phyloP scores from a whole-genome alignment of 495 filamentous ascomycete species.

The Podospora tetraspora region DNA sequence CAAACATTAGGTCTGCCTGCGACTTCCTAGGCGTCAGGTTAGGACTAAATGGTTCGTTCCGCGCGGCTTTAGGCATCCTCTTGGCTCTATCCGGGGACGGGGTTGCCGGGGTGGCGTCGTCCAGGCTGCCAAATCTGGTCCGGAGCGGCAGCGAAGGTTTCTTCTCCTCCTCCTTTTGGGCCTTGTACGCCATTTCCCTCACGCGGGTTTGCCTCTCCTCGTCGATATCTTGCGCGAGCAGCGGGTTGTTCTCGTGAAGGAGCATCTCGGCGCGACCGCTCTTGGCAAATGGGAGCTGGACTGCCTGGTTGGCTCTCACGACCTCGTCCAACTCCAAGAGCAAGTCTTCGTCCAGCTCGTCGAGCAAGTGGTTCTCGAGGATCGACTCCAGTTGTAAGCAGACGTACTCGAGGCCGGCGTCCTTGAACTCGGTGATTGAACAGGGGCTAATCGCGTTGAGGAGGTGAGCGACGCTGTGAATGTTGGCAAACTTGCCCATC shows the following conservation, averaged over 20 bases:
- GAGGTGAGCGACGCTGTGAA: constrained; percentile 77
- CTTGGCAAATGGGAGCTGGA: constrained; percentile 66
- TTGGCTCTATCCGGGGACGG: constrained; percentile 51
- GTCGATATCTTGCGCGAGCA: constrained; percentile 45
- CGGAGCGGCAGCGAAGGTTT: constrained; percentile 45
- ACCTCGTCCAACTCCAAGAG: constrained; percentile 70
- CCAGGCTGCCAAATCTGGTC: constrained; percentile 47
- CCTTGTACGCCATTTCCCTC: constrained; percentile 52
- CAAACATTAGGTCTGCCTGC: constrained; percentile 76
- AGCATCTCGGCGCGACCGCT: constrained; percentile 66
- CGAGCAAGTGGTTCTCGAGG: constrained; percentile 79
- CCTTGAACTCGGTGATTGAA: constrained; percentile 77
- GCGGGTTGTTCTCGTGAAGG: constrained; percentile 66
- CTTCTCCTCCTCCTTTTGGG: constrained; percentile 55
- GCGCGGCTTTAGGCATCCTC: constrained; percentile 41
- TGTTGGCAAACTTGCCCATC: constrained; percentile 81
- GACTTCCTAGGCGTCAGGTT: constrained; percentile 61
- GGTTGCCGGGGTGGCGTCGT: constrained; percentile 49
- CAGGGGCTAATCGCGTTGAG: constrained; percentile 79
- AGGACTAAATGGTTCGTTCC: constrained; percentile 50
- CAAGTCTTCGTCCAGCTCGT: constrained; percentile 81
- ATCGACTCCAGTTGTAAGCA: constrained; percentile 85
- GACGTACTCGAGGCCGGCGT: constrained; percentile 83
- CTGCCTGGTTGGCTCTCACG: constrained; percentile 75
- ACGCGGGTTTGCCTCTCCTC: constrained; percentile 46